Evolutionary conservation across 805 yeast genomes (phyloP), one percentile per base, ranked within the genome.

Genomic region (Priceomyces medius): DNA sequence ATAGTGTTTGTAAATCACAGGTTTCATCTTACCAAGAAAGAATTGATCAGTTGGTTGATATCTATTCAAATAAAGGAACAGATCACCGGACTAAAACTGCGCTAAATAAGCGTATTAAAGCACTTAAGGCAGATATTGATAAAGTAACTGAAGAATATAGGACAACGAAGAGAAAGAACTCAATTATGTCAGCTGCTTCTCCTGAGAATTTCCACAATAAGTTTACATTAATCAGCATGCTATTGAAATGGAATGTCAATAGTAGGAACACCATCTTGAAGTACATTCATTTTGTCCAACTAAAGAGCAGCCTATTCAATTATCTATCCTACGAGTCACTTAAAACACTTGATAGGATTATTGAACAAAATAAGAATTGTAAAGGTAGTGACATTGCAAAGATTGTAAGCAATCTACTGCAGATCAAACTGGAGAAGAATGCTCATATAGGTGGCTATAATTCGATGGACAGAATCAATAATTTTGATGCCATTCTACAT

Each of bases 161-260:
- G 35, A 13, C 17, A 9, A 28, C 20, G 35, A 31, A 13, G 16
- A 28, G 38, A 14, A 34, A 27, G 21, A 17, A 27, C 17, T 35
- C 38, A 29, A 20, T 17, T 16, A 20, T 14, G 7, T 16, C 38
- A 6, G 36, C 2, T 43, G 43, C 9, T 20, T 39, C 27, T 41
- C 42, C 19, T 14, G 44, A 33, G 39, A 48, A 51, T 31, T 71
- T 68, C 48, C 62, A 67, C 40, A 70, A 71, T 46, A 61, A 61
- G 43, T 70, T 71, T 39, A 51, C 68, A 7, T 52, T 69, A 12
- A 55, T 66, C 5, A 57, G 64, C 20, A 67, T 66, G 72, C 56
- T 67, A 28, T 48, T 69, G 27, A 71, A 70, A 43, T 71, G 75
- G 75, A 70, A 71, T 45, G 59, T 57, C 33, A 41, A 51, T 5